Evolutionary conservation across 345 rosid species (phyloP).

Genomic region (Murraya koenigii): DNA sequence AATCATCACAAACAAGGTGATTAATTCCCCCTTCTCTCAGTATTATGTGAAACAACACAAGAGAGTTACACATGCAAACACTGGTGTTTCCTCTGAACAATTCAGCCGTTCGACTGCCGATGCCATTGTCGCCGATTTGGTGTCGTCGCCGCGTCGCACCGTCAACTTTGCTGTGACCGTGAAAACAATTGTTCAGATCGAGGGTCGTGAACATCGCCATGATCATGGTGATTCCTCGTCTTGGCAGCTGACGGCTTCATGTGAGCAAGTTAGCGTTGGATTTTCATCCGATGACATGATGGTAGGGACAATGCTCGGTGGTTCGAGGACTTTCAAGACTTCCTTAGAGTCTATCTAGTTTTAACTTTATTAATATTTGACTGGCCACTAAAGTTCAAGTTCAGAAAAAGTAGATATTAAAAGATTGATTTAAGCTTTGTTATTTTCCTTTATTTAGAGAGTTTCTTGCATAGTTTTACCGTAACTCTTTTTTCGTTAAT

Average conservation of each 20-base stretch:
- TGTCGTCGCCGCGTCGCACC: background rate
- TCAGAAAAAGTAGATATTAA: too few relatives aligned
- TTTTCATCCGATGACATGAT: background rate
- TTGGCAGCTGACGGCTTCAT: background rate
- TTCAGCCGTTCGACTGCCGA: background rate
- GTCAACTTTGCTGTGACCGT: background rate
- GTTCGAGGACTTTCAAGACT: background rate
- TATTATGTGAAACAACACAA: background rate
- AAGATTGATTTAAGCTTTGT: too few relatives aligned
- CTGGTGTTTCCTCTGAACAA: background rate
- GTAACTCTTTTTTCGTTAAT: too few relatives aligned
- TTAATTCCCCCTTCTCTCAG: background rate
- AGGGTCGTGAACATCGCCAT: background rate
- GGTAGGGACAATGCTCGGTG: background rate
- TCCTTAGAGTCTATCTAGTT: background rate
- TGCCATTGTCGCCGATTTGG: background rate
- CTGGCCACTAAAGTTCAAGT: too few relatives aligned
- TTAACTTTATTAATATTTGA: background rate
- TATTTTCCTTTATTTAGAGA: too few relatives aligned
- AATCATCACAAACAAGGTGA: background rate
- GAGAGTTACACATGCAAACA: background rate
- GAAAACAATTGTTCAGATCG: background rate
- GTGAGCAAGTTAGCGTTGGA: background rate
- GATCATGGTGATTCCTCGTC: too few relatives aligned
- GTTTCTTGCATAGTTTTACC: too few relatives aligned